These are phyloP conservation scores for Karstenula rhodostoma DNA, from an alignment of 2,329 filamentous ascomycete species.

Conservation along the genomic window DNA sequence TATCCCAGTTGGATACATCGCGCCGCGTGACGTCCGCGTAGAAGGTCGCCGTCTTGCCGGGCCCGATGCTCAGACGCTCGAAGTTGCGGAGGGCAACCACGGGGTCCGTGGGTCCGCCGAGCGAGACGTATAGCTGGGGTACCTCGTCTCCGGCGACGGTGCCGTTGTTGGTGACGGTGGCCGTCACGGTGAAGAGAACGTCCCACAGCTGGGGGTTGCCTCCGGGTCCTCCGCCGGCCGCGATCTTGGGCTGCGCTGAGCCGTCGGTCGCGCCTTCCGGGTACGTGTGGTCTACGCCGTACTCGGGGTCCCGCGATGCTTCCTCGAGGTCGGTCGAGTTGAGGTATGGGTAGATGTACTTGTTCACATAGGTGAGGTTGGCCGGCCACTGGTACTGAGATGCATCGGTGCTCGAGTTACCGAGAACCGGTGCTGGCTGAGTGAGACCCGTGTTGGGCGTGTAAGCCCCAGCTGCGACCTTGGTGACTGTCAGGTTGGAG, in stretches of 20 bases:
- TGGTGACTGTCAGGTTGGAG: slow-evolving; percentile 69
- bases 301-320: slow-evolving; percentile 66
- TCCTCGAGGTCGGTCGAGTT: slow-evolving; percentile 67
- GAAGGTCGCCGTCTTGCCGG: slow-evolving; percentile 74
- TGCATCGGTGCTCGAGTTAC: slow-evolving; percentile 68
- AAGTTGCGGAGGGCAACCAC: slow-evolving; percentile 77
- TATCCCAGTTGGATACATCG: slow-evolving; percentile 89
- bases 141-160: slow-evolving; percentile 72
- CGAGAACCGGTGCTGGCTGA: slow-evolving; percentile 68
- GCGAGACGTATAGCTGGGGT: slow-evolving; percentile 77
- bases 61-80: slow-evolving; percentile 75
- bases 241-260: slow-evolving; percentile 64
- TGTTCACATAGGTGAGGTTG: slow-evolving; percentile 60
- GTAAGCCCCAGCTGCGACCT: slow-evolving; percentile 62
- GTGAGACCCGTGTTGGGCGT: slow-evolving; percentile 69
- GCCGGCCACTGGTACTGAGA: slow-evolving; percentile 74
- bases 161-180: slow-evolving; percentile 77
- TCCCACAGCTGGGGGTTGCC: slow-evolving; percentile 73
- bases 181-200: slow-evolving; percentile 71
- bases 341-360: slow-evolving; percentile 77
- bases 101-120: slow-evolving; percentile 79
- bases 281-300: slow-evolving; percentile 67
- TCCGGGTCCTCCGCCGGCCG: slow-evolving; percentile 70
- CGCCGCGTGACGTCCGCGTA: slow-evolving; percentile 74
- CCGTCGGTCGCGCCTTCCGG: slow-evolving; percentile 66